Conservation (phyloP, 768 basidiomycete species). For the Cystofilobasidium bisporidii region DNA sequence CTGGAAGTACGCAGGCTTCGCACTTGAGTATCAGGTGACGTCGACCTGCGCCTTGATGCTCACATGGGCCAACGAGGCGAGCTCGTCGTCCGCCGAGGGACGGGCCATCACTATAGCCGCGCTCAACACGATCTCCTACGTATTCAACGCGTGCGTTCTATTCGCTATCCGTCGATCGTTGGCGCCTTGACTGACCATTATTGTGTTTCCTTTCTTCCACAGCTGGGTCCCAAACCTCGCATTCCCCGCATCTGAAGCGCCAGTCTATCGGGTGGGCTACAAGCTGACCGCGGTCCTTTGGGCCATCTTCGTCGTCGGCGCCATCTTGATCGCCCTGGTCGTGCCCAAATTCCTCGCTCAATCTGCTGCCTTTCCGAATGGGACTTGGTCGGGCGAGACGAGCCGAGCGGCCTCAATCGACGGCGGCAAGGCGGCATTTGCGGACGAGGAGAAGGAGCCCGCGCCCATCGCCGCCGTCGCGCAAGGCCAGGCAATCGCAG, state of each 20-base stretch:
- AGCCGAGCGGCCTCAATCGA: background rate
- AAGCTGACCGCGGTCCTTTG: background rate
- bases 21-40: slow-evolving; percentile 24
- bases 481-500: background rate
- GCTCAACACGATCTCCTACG: slow-evolving; percentile 29
- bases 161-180: too few relatives aligned
- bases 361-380: background rate
- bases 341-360: background rate
- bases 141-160: slow-evolving; percentile 32
- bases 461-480: background rate
- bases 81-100: slow-evolving; percentile 27
- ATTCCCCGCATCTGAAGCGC: slow-evolving; percentile 29
- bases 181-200: too few relatives aligned
- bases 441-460: background rate
- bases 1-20: slow-evolving; percentile 31
- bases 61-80: slow-evolving; percentile 31
- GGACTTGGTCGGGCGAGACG: background rate
- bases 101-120: slow-evolving; percentile 31
- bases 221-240: slow-evolving; percentile 28
- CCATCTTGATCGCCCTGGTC: slow-evolving; percentile 14
- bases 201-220: too few relatives aligned
- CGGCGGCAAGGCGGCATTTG: background rate
- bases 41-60: slow-evolving; percentile 31
- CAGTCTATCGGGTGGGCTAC: slow-evolving; percentile 6
- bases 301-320: slow-evolving; percentile 12